Conservation (phyloP, 306 rosid genomes). For the Comarum palustre region DNA sequence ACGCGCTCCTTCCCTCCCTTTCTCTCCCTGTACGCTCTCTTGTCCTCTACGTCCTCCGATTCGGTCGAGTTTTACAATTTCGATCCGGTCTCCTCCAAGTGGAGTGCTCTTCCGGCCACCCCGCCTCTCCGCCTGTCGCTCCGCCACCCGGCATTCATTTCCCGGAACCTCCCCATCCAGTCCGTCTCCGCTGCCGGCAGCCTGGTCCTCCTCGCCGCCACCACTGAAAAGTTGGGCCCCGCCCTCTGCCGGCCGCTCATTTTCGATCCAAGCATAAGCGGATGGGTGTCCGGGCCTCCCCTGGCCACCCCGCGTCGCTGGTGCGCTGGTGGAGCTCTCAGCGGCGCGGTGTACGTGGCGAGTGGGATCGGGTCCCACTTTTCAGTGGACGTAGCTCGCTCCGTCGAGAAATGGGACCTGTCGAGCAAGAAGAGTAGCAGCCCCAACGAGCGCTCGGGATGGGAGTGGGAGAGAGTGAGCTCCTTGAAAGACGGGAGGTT, state of each 20-base stretch:
- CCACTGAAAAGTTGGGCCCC: constrained; percentile 48
- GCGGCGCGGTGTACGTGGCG: constrained; percentile 49
- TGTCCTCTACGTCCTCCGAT: background rate
- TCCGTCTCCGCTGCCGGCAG: constrained; percentile 48
- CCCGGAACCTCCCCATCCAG: constrained; percentile 66
- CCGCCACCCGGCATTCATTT: constrained; percentile 82
- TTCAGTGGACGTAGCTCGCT: constrained; percentile 48
- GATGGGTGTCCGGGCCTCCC: constrained; percentile 54
- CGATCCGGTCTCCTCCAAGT: constrained; percentile 56
- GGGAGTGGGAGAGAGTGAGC: constrained; percentile 49
- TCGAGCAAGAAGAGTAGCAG: background rate
- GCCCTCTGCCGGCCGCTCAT: constrained; percentile 65
- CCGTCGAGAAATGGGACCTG: constrained; percentile 52
- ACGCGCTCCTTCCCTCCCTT: constrained; percentile 6
- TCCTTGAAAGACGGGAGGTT: constrained; percentile 51
- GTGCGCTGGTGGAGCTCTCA: constrained; percentile 54
- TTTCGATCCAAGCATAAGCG: constrained; percentile 39
- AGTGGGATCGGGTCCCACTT: constrained; percentile 76
- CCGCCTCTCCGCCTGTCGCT: constrained; percentile 48
- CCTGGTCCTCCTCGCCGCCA: constrained; percentile 70
- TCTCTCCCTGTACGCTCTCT: background rate
- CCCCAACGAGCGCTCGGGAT: background rate
- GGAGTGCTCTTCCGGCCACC: constrained; percentile 53
- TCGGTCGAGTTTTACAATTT: constrained; percentile 35
- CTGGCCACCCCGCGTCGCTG: constrained; percentile 64